Evolutionary conservation across 169 alveolate species (phyloP).

Genomic region (Cryptosporidium tyzzeri): DNA sequence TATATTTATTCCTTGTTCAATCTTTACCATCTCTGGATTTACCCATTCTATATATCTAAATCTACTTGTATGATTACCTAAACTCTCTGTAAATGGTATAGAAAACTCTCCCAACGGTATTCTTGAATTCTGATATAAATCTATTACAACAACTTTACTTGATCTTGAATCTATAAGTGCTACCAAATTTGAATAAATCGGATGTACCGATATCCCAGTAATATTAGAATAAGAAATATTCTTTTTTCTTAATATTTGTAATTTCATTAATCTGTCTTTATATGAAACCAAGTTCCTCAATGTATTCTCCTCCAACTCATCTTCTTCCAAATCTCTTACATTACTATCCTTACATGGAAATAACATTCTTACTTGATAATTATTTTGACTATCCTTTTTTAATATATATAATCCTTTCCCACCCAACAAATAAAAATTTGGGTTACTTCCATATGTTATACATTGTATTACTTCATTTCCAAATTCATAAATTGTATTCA

Average conservation of each 20-base stretch:
- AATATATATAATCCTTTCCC: slow-evolving; percentile 47
- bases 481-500: slow-evolving; percentile 6
- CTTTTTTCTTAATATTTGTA: slow-evolving; percentile 43
- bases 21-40: neutral
- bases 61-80: slow-evolving; percentile 39
- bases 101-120: slow-evolving; percentile 64
- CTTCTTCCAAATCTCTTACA: neutral
- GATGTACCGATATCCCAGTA: slow-evolving; percentile 67
- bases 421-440: slow-evolving; percentile 31
- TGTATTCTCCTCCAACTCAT: slow-evolving; percentile 7
- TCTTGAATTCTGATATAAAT: slow-evolving; percentile 41
- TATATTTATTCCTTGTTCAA: neutral
- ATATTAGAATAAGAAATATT: slow-evolving; percentile 44
- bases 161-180: slow-evolving; percentile 46
- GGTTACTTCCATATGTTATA: slow-evolving; percentile 31
- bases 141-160: slow-evolving; percentile 50
- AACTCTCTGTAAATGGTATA: slow-evolving; percentile 67
- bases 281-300: slow-evolving; percentile 21
- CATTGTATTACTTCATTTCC: slow-evolving; percentile 44
- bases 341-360: slow-evolving; percentile 38
- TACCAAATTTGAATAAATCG: slow-evolving; percentile 29
- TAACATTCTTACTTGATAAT: slow-evolving; percentile 1
- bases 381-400: neutral
- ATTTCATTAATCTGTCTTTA: slow-evolving; percentile 36
- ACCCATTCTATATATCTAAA: slow-evolving; percentile 57